Conservation (phyloP, 768 basidiomycete genomes). For the Mycena floridula region DNA sequence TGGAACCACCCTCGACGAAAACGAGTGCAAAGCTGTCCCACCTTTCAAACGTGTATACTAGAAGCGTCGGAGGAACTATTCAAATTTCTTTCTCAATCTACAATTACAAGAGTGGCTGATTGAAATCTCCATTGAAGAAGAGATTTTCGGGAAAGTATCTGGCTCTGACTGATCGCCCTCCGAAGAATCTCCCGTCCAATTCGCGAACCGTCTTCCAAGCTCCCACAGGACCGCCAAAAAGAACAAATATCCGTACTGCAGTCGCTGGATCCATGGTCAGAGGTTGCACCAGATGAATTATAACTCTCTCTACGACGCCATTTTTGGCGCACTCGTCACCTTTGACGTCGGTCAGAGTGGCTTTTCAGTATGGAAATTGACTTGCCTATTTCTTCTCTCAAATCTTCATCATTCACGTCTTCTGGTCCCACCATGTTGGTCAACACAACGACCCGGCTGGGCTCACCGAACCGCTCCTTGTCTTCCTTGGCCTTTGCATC, state of each 20-base stretch:
- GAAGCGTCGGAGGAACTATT: slow-evolving; percentile 7
- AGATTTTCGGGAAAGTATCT: slow-evolving; percentile 68
- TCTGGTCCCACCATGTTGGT: slow-evolving; percentile 86
- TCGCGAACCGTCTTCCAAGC: slow-evolving; percentile 96
- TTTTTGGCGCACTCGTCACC: slow-evolving; percentile 91
- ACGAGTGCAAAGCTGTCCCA: slow-evolving; percentile 94
- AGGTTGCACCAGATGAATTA: slow-evolving; percentile 75
- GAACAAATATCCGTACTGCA: slow-evolving; percentile 86
- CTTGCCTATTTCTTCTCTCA: slow-evolving; percentile 84
- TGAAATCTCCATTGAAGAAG: slow-evolving; percentile 47
- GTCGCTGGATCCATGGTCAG: slow-evolving; percentile 61
- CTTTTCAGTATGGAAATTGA: slow-evolving; percentile 6
- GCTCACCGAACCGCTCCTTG: slow-evolving; percentile 76
- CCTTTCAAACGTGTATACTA: slow-evolving; percentile 97
- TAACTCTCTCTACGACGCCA: slow-evolving; percentile 86
- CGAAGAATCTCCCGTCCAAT: slow-evolving; percentile 89
- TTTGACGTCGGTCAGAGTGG: slow-evolving; percentile 18
- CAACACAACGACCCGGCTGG: slow-evolving; percentile 84
- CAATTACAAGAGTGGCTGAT: slow-evolving; percentile 31
- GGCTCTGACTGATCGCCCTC: slow-evolving; percentile 76
- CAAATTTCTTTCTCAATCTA: not conserved
- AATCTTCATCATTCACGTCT: slow-evolving; percentile 79
- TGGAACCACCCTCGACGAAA: slow-evolving; percentile 82
- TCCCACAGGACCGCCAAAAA: slow-evolving; percentile 86
- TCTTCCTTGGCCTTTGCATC: slow-evolving; percentile 76